Evolutionary conservation across 257 asterid genomes (phyloP).

Genomic region (Cordia subcordata): DNA sequence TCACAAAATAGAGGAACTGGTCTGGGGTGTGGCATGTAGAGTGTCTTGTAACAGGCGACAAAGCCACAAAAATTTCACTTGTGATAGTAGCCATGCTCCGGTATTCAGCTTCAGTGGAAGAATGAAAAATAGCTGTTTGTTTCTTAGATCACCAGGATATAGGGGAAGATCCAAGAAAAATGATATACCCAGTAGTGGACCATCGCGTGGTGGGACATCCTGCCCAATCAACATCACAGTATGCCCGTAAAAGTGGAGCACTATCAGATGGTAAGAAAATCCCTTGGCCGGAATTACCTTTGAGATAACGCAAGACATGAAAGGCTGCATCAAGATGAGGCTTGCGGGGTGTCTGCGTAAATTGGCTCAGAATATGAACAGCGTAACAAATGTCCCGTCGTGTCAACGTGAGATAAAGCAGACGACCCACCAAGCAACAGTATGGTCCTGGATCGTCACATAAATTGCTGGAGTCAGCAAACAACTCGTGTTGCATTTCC

Average conservation of each 20-base stretch:
- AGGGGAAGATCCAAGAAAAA: too few species aligned
- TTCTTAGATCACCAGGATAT: too few species aligned
- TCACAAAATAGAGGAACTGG: too few species aligned
- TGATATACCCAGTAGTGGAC: too few species aligned
- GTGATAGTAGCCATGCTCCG: too few species aligned
- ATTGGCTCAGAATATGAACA: not conserved
- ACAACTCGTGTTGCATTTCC: not conserved
- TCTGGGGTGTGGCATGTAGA: too few species aligned
- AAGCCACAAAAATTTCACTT: too few species aligned
- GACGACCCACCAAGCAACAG: not conserved
- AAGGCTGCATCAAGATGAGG: not conserved
- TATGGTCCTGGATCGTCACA: not conserved
- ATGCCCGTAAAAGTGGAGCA: too few species aligned
- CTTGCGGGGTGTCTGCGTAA: not conserved
- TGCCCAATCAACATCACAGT: not conserved
- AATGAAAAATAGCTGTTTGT: too few species aligned
- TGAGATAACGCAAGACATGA: not conserved
- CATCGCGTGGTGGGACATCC: not conserved
- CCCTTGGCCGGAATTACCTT: not conserved
- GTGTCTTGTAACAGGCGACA: too few species aligned
- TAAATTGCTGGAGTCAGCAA: not conserved
- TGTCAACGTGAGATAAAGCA: not conserved
- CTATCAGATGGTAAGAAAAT: too few species aligned
- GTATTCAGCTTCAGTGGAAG: too few species aligned
- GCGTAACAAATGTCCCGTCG: not conserved